These are phyloP conservation scores for Cyberlindnera xishuangbannaensis DNA, from an alignment of 805 yeast species.

Conservation along the genomic window DNA sequence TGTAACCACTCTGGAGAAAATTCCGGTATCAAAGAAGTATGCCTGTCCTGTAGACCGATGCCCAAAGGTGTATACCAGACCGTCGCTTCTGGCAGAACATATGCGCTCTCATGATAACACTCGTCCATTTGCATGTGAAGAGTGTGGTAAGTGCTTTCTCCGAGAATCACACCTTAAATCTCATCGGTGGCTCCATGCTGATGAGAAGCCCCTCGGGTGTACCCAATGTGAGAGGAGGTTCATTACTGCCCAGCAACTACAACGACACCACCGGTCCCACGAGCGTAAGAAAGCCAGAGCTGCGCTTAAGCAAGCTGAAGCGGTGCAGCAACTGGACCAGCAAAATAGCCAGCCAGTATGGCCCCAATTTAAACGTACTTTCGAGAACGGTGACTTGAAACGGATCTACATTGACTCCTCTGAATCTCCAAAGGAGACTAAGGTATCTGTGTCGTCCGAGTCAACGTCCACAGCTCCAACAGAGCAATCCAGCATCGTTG, in stretches of 20 bases:
- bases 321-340: too few species aligned
- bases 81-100: conserved; percentile 59
- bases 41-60: conserved; percentile 42
- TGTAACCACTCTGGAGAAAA: too few species aligned
- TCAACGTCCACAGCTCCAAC: neutral
- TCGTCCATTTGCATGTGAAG: conserved; percentile 62
- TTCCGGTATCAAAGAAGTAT: too few species aligned
- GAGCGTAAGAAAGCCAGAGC: conserved; percentile 1
- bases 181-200: conserved; percentile 66
- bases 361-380: too few species aligned
- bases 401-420: too few species aligned
- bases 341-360: too few species aligned
- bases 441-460: neutral
- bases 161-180: conserved; percentile 74
- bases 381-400: too few species aligned
- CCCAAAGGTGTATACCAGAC: conserved; percentile 47
- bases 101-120: conserved; percentile 67
- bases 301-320: neutral
- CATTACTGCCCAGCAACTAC: conserved; percentile 50
- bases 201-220: conserved; percentile 52
- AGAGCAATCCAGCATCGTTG: neutral
- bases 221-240: conserved; percentile 54
- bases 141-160: conserved; percentile 57
- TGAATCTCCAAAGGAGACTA: neutral
- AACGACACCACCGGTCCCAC: conserved; percentile 56